These are phyloP conservation scores for Coniferiporia weirii DNA, from an alignment of 1,284 basidiomycete species.

Conservation along the genomic window DNA sequence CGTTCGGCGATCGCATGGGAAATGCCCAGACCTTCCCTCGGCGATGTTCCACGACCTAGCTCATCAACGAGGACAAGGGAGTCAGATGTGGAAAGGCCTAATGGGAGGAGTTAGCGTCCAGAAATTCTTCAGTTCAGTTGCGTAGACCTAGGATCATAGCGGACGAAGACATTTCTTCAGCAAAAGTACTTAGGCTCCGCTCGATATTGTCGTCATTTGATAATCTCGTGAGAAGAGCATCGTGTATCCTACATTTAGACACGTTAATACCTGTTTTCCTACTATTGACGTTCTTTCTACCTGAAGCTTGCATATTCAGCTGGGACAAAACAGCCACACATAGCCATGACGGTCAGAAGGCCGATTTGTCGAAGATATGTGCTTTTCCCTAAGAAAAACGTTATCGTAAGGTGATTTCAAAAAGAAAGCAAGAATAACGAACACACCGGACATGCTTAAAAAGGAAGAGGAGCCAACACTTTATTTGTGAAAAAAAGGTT, in stretches of 20 bases:
- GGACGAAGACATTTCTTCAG: slow-evolving; percentile 85
- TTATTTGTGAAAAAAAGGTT: not conserved
- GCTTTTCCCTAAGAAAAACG: slow-evolving; percentile 64
- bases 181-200: slow-evolving; percentile 86
- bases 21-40: slow-evolving; percentile 83
- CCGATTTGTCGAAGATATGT: slow-evolving; percentile 88
- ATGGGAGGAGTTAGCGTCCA: not conserved
- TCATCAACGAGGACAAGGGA: slow-evolving; percentile 89
- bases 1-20: slow-evolving; percentile 90
- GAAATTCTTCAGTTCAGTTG: not conserved
- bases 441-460: slow-evolving; percentile 73
- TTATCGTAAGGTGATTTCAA: no score
- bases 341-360: slow-evolving; percentile 78
- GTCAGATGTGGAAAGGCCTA: slow-evolving; percentile 69
- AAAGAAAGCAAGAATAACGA: not conserved
- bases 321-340: slow-evolving; percentile 88
- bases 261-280: slow-evolving; percentile 1
- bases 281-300: slow-evolving; percentile 31
- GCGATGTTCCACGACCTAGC: slow-evolving; percentile 83
- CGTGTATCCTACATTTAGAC: slow-evolving; percentile 54
- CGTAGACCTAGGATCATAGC: slow-evolving; percentile 77
- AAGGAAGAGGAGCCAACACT: not conserved
- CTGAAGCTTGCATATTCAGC: slow-evolving; percentile 85
- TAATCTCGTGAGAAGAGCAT: slow-evolving; percentile 78
- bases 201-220: slow-evolving; percentile 93